These are phyloP conservation scores for Colletotrichum aenigma DNA, from an alignment of 2,329 filamentous ascomycete species.

Conservation along the genomic window DNA sequence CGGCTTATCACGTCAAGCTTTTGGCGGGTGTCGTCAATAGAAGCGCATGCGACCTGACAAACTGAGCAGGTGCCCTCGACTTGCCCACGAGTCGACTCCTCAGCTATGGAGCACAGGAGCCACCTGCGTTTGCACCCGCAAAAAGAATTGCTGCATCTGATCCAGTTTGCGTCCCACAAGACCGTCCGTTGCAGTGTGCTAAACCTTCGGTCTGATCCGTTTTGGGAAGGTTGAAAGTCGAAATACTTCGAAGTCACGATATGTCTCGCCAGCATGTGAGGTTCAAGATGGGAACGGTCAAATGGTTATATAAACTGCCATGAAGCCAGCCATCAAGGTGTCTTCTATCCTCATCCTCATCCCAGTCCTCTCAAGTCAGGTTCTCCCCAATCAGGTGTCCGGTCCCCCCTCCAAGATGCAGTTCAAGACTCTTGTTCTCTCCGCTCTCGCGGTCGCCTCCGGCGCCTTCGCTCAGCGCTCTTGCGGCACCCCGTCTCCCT, in stretches of 20 bases:
- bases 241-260: background rate
- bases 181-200: background rate
- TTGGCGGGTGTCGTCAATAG: constrained; percentile 1
- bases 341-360: background rate
- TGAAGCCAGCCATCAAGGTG: constrained; percentile 9
- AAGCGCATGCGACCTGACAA: background rate
- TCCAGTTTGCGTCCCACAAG: background rate
- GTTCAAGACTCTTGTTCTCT: constrained; percentile 14
- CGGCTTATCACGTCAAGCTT: constrained; percentile 1
- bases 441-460: constrained; percentile 14
- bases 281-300: background rate
- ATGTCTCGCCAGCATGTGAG: background rate
- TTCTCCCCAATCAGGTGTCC: constrained; percentile 1
- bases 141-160: background rate
- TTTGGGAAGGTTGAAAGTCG: constrained; percentile 11
- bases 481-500: constrained; percentile 13
- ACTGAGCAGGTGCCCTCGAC: background rate
- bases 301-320: constrained; percentile 1
- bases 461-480: constrained; percentile 14
- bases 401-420: constrained; percentile 6
- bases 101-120: background rate
- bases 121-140: background rate
- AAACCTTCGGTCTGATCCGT: background rate
- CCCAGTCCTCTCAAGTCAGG: background rate
- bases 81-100: background rate